Conservation (phyloP, 345 rosid genomes). For the Brassica juncea region DNA sequence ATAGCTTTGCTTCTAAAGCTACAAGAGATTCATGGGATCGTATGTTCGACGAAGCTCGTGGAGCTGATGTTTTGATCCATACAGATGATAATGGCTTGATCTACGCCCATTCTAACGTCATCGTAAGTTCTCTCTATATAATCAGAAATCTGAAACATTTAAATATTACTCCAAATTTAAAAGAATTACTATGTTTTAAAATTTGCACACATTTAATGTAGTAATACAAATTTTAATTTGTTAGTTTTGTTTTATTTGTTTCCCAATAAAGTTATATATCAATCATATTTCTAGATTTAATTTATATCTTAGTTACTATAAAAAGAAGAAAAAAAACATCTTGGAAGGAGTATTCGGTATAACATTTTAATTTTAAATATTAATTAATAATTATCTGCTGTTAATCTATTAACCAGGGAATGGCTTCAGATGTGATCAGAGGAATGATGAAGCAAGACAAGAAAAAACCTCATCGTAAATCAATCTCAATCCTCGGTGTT, state of each 20-base stretch:
- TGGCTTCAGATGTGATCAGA: slow-evolving; percentile 78
- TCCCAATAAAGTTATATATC: too few relatives aligned
- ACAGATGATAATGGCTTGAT: slow-evolving; percentile 56
- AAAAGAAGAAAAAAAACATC: too few relatives aligned
- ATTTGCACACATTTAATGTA: too few relatives aligned
- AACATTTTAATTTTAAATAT: neutral
- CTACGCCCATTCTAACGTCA: slow-evolving; percentile 68
- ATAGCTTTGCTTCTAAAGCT: slow-evolving; percentile 40
- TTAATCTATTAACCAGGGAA: slow-evolving; percentile 49
- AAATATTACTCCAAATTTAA: too few relatives aligned
- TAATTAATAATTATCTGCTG: neutral
- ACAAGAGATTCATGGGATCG: slow-evolving; percentile 71
- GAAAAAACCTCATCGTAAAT: slow-evolving; percentile 40
- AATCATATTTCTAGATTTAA: too few relatives aligned
- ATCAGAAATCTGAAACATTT: neutral
- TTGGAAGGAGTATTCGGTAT: too few relatives aligned
- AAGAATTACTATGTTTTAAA: too few relatives aligned
- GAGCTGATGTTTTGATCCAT: slow-evolving; percentile 64
- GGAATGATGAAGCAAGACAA: slow-evolving; percentile 70
- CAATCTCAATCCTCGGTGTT: slow-evolving; percentile 70
- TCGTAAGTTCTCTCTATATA: slow-evolving; percentile 52
- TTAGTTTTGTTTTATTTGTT: too few relatives aligned
- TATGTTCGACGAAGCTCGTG: slow-evolving; percentile 69
- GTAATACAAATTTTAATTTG: too few relatives aligned
- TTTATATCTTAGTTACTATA: too few relatives aligned